These are phyloP conservation scores for Scytalidium sp. DNA, from an alignment of 2,329 filamentous ascomycete species.

Conservation along the genomic window DNA sequence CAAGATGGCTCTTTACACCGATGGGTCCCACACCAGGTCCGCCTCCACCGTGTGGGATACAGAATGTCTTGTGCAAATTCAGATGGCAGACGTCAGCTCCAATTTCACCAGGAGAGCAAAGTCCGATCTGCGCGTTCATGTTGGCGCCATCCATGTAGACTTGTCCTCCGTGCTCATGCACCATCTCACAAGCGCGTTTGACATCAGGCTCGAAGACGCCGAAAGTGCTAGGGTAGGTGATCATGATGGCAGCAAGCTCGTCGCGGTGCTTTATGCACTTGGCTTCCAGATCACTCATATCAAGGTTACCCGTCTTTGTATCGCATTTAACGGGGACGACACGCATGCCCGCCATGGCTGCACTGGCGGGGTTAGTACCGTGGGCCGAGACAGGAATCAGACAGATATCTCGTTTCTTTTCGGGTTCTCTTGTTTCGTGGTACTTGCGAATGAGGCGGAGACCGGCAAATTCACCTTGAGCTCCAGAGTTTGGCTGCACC, in stretches of 20 bases:
- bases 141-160: slow-evolving; percentile 99
- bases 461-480: slow-evolving; percentile 92
- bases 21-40: slow-evolving; percentile 93
- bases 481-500: slow-evolving; percentile 92
- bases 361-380: slow-evolving; percentile 92
- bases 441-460: slow-evolving; percentile 85
- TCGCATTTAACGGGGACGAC: slow-evolving; percentile 93
- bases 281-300: slow-evolving; percentile 77
- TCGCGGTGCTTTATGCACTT: slow-evolving; percentile 88
- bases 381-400: slow-evolving; percentile 93
- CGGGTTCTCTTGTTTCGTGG: slow-evolving; percentile 64
- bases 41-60: slow-evolving; percentile 93
- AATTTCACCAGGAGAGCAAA: slow-evolving; percentile 92
- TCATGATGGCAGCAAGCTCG: slow-evolving; percentile 89
- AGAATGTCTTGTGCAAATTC: slow-evolving; percentile 98
- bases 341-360: slow-evolving; percentile 93
- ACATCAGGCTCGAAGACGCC: slow-evolving; percentile 91
- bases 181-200: slow-evolving; percentile 79
- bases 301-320: slow-evolving; percentile 80
- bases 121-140: slow-evolving; percentile 98
- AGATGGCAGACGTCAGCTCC: slow-evolving; percentile 96
- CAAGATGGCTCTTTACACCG: slow-evolving; percentile 80
- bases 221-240: slow-evolving; percentile 94
- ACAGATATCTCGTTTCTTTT: slow-evolving; percentile 81
- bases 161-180: slow-evolving; percentile 84